These are phyloP conservation scores for Leucocoprinus leucothites DNA, from an alignment of 768 basidiomycete species.

Conservation along the genomic window DNA sequence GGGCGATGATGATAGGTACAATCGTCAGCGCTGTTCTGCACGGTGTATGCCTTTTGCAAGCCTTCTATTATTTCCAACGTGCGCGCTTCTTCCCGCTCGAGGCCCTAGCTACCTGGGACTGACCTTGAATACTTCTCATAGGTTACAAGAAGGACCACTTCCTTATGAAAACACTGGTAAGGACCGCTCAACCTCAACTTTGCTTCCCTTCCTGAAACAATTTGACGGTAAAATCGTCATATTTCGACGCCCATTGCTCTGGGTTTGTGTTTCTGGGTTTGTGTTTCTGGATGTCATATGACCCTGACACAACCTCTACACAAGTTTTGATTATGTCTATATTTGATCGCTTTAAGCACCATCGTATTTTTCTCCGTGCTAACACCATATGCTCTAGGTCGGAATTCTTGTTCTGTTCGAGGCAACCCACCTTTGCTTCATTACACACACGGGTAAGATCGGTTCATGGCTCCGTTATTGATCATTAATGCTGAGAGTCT, in stretches of 20 bases:
- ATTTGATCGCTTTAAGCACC: too few relatives aligned
- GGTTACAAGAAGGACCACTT: constrained; percentile 38
- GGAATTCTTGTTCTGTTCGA: constrained; percentile 35
- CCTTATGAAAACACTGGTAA: constrained; percentile 38
- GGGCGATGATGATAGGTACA: constrained; percentile 41
- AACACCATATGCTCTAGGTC: constrained; percentile 17
- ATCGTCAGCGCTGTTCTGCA: constrained; percentile 35
- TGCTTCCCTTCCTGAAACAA: background rate
- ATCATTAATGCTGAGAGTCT: background rate
- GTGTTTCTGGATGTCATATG: too few relatives aligned
- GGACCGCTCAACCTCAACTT: constrained; percentile 9
- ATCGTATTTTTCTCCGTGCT: background rate
- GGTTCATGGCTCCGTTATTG: background rate
- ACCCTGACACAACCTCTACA: background rate
- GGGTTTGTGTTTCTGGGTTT: too few relatives aligned
- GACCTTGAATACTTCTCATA: constrained; percentile 6
- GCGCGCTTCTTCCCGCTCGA: constrained; percentile 2
- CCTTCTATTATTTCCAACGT: constrained; percentile 44
- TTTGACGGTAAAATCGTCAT: too few relatives aligned
- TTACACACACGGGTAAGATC: constrained; percentile 43
- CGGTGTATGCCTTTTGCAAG: constrained; percentile 44
- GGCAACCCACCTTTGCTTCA: constrained; percentile 43
- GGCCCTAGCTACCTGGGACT: background rate
- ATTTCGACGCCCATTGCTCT: too few relatives aligned
- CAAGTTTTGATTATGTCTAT: too few relatives aligned